These are phyloP conservation scores for Ilex aquifolium DNA, from an alignment of 257 asterid genomes.

Conservation along the genomic window DNA sequence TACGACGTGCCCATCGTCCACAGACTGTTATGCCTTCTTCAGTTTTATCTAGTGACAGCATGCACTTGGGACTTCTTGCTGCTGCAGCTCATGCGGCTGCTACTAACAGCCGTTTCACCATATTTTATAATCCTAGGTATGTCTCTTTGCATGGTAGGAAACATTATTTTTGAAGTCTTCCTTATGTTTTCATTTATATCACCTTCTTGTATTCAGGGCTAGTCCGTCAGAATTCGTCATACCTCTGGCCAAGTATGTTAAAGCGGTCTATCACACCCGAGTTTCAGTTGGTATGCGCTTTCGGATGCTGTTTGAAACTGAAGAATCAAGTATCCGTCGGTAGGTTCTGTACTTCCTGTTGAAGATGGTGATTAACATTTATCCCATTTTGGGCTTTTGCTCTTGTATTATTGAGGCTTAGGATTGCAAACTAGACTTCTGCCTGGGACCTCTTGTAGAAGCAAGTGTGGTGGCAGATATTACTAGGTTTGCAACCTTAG, in stretches of 20 bases:
- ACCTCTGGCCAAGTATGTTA: conserved; percentile 61
- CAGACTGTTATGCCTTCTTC: conserved; percentile 80
- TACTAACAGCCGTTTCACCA: conserved; percentile 68
- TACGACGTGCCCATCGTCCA: conserved; percentile 66
- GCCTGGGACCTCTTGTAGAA: no score
- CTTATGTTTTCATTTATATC: no score
- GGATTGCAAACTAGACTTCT: no score
- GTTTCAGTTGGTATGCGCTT: conserved; percentile 83
- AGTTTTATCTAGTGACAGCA: conserved; percentile 77
- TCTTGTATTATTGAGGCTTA: no score
- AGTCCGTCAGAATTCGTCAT: conserved; percentile 71
- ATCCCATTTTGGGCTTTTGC: no score
- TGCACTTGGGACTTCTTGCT: conserved; percentile 86
- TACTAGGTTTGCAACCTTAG: no score
- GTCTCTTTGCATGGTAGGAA: conserved; percentile 4
- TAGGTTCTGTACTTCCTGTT: conserved; percentile 15
- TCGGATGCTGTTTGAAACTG: conserved; percentile 77
- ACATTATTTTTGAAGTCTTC: no score
- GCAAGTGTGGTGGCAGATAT: no score
- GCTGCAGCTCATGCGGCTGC: conserved; percentile 91
- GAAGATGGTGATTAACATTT: no score
- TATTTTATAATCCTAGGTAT: conserved; percentile 75
- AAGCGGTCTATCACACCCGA: conserved; percentile 64
- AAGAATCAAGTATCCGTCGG: conserved; percentile 80
- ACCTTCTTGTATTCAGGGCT: conserved; percentile 32